Percentiles rank a stretch among this genome's conserved stretches.
phyloP scores from a whole-genome alignment of 441 rosid species.

The Populus trichocarpa region DNA sequence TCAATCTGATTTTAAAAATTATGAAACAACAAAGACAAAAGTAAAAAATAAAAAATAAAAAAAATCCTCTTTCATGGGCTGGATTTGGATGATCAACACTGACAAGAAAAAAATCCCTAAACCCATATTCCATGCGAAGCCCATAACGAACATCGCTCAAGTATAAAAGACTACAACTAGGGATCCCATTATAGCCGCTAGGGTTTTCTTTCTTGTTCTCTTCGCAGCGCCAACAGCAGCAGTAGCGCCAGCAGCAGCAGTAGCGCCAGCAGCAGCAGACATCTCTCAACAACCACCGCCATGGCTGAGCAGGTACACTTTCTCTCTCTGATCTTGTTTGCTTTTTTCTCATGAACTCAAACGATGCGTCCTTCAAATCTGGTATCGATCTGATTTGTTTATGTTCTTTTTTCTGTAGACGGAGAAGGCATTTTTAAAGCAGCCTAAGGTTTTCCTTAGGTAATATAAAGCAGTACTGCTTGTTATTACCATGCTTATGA shows the following conservation, averaged over 20 bases:
- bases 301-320: conserved; percentile 41
- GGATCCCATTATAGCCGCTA: background rate
- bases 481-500: background rate
- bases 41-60: background rate
- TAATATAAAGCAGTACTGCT: background rate
- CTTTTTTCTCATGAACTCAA: background rate
- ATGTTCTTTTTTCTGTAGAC: conserved; percentile 31
- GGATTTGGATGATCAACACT: background rate
- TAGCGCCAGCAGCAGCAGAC: background rate
- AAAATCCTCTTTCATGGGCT: background rate
- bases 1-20: too few relatives aligned
- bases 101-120: background rate
- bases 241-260: too few relatives aligned
- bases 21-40: too few relatives aligned
- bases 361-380: too few relatives aligned
- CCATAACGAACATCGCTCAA: background rate
- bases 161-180: background rate
- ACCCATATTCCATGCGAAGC: background rate
- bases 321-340: background rate
- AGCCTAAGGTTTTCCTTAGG: conserved; percentile 74
- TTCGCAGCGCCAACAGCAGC: background rate
- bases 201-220: conserved; percentile 11
- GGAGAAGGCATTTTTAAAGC: conserved; percentile 81
- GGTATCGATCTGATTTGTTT: background rate
- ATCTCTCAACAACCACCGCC: conserved; percentile 1